These are phyloP conservation scores for Strigomonas galati DNA, from an alignment of 208 protist species.

Conservation along the genomic window DNA sequence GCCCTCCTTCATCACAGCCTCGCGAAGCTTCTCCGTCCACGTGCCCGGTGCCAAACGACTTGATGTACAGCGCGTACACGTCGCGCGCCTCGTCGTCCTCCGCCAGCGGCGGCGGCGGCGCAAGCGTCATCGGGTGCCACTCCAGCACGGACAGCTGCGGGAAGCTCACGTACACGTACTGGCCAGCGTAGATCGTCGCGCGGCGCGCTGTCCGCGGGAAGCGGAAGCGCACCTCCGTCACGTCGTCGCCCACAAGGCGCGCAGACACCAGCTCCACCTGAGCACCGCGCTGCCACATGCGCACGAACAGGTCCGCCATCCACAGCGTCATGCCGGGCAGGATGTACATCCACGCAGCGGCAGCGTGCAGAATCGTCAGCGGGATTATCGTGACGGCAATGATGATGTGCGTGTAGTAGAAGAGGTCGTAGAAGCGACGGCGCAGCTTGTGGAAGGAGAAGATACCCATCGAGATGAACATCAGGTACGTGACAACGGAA, in stretches of 20 bases:
- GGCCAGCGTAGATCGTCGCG: conserved; percentile 19
- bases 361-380: conserved; percentile 43
- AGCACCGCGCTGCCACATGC: conserved; percentile 33
- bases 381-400: conserved; percentile 49
- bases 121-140: conserved; percentile 70
- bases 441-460: conserved; percentile 39
- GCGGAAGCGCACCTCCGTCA: conserved; percentile 23
- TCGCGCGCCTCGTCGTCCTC: neutral
- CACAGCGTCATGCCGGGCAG: conserved; percentile 50
- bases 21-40: neutral
- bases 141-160: conserved; percentile 52
- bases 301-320: conserved; percentile 43
- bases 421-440: conserved; percentile 57
- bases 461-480: conserved; percentile 47
- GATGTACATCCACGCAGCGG: conserved; percentile 57
- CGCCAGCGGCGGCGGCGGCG: neutral
- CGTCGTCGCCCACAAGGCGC: conserved; percentile 20
- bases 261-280: conserved; percentile 20
- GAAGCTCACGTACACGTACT: conserved; percentile 57
- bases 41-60: conserved; percentile 4
- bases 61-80: conserved; percentile 10
- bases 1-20: neutral
- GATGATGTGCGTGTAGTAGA: conserved; percentile 64
- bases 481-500: conserved; percentile 33
- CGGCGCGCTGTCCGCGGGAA: conserved; percentile 13